These are phyloP conservation scores for Rhododendron simsii DNA, from an alignment of 148 eudicot genomes.

Conservation along the genomic window DNA sequence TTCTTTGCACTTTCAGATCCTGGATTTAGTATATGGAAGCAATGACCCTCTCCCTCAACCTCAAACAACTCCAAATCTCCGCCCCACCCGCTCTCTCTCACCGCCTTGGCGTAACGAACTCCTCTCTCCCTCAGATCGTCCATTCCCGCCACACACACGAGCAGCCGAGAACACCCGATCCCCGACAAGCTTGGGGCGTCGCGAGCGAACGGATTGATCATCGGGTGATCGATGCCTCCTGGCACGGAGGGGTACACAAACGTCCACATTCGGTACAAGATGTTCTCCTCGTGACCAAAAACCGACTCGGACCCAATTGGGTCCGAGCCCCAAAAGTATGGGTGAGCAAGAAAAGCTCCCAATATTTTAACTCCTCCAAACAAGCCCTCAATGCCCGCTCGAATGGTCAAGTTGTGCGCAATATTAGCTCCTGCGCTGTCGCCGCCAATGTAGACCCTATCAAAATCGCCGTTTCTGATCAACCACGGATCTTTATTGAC, in stretches of 20 bases:
- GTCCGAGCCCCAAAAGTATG: constrained; percentile 27
- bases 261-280: constrained; percentile 32
- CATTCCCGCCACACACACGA: constrained; percentile 38
- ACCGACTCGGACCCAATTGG: constrained; percentile 17
- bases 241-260: constrained; percentile 26
- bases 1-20: constrained; percentile 30
- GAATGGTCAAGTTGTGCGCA: constrained; percentile 42
- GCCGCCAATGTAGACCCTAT: constrained; percentile 35
- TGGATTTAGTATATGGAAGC: constrained; percentile 35
- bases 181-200: constrained; percentile 23
- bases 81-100: constrained; percentile 34
- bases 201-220: constrained; percentile 38
- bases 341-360: constrained; percentile 25
- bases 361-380: constrained; percentile 10
- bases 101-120: constrained; percentile 19
- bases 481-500: constrained; percentile 38
- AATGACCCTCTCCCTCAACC: constrained; percentile 34
- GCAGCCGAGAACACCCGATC: constrained; percentile 30
- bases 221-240: constrained; percentile 30
- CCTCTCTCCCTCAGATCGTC: constrained; percentile 35
- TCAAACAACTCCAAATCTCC: constrained; percentile 38
- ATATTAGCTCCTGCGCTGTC: constrained; percentile 63
- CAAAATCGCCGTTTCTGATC: constrained; percentile 28
- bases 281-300: background rate
- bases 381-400: constrained; percentile 21